Evolutionary conservation across 176 grass and related monocot species (phyloP), one percentile per base, ranked within the genome.

Genomic region (Areca catechu): DNA sequence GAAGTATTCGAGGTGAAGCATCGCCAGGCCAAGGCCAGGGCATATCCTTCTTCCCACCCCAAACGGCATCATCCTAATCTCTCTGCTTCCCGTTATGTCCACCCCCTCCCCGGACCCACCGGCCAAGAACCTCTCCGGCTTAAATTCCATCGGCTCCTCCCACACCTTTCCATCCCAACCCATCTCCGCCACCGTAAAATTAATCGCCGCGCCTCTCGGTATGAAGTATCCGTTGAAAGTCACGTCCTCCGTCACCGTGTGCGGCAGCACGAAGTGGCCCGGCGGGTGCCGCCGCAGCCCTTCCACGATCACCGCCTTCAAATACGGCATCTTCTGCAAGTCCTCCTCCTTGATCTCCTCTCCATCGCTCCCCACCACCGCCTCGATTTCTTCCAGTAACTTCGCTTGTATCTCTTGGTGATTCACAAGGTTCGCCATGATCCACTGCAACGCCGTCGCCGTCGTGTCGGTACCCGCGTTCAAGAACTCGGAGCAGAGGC

Each of bases 251-350:
- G 30, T 62, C 59, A 15, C 59, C 6, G 30, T 15, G 30, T 62
- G 59, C 19, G 59, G 28, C 18, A 62, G 30, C 30, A 62, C 3
- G 59, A 3, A 19, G 4, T 7, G 15, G 3, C 1, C 59, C 29
- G 59, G 59, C 30, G 59, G 28, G 29, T 62, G 59, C 5, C 59
- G 18, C 59, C 59, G 29, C 7, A 62, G 29, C 9, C 59, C 59
- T 48, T 62, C 59, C 59, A 47, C 21, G 59, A 62, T 15, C 29
- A 62, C 59, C 17, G 59, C 59, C 18, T 62, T 19, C 24, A 62
- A 15, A 19, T 62, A 62, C 4, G 59, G 30, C 19, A 62, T 43
- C n/a, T 16, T 62, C 27, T 47, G 29, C 5, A 62, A 5, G 19
- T 48, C 29, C n/a, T 47, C 59, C 20, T 62, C 59, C 20, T 2